Conservation (phyloP, 495 filamentous ascomycete genomes). For the Penicillium simplicissimum region DNA sequence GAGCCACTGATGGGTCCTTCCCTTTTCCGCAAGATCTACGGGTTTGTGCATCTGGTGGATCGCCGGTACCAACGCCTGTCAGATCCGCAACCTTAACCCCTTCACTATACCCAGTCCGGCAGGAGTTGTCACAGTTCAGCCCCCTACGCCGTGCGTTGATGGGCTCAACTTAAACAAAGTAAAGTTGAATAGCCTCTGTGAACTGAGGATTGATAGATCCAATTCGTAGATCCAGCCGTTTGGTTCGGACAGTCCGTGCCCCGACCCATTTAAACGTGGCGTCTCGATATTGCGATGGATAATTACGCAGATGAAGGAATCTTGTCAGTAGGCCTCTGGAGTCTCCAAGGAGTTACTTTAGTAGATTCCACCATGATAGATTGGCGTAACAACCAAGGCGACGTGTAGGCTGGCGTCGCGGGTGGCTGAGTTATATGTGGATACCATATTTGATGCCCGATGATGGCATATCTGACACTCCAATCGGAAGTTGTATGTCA, state of each 20-base stretch:
- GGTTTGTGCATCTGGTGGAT: not conserved
- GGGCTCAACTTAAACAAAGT: conserved; percentile 14
- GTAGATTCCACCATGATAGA: conserved; percentile 11
- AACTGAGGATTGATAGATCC: conserved; percentile 11
- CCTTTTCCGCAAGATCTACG: not conserved
- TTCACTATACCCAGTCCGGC: conserved; percentile 1
- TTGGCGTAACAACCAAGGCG: conserved; percentile 18
- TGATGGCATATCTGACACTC: not conserved
- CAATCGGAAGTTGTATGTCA: not conserved
- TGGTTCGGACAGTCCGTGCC: conserved; percentile 17
- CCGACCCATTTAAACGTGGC: not conserved
- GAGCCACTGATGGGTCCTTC: not conserved
- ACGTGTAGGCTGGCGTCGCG: not conserved
- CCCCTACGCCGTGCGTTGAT: not conserved
- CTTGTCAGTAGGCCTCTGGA: not conserved
- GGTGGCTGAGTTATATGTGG: not conserved
- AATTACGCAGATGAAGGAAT: not conserved
- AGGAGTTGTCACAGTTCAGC: conserved; percentile 9
- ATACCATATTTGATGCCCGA: not conserved
- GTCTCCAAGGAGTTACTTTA: not conserved
- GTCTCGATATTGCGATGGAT: too few relatives aligned
- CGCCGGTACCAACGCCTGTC: not conserved
- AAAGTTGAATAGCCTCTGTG: conserved; percentile 8
- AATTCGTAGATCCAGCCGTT: conserved; percentile 3
- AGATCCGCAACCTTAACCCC: conserved; percentile 7